These are phyloP conservation scores for Psilocybe tampanensis DNA, from an alignment of 768 basidiomycete genomes.

Conservation along the genomic window DNA sequence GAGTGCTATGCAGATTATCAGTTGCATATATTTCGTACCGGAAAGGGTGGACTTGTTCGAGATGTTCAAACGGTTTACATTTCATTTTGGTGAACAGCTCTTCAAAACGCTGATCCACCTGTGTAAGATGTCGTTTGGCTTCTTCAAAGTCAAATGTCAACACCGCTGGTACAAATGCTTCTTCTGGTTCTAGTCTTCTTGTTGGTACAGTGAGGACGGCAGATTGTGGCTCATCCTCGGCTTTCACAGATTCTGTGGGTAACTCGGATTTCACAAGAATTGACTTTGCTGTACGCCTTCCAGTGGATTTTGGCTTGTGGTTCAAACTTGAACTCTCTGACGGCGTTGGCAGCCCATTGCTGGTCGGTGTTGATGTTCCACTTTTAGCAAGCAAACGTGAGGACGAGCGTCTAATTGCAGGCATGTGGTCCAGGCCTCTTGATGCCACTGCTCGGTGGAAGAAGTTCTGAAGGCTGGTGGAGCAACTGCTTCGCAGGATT, in stretches of 20 bases:
- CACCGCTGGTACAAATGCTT: constrained; percentile 60
- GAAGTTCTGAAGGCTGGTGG: not conserved
- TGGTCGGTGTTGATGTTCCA: constrained; percentile 4
- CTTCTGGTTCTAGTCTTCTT: constrained; percentile 20
- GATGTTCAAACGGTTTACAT: constrained; percentile 78
- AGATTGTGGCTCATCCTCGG: not conserved
- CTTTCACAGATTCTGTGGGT: not conserved
- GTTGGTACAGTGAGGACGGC: not conserved
- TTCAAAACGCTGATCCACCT: constrained; percentile 69
- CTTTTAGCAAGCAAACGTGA: constrained; percentile 22
- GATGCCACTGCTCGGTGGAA: not conserved
- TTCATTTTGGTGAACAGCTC: constrained; percentile 63
- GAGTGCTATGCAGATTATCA: not conserved
- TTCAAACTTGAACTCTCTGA: not conserved
- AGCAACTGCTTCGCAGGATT: too few species aligned
- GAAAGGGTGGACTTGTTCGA: constrained; percentile 83
- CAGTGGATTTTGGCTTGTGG: constrained; percentile 1
- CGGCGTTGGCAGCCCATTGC: constrained; percentile 20
- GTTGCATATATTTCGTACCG: constrained; percentile 45
- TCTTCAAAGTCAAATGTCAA: constrained; percentile 79
- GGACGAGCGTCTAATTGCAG: constrained; percentile 34
- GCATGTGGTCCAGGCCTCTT: constrained; percentile 26
- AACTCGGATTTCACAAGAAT: not conserved
- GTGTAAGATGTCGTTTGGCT: constrained; percentile 72
- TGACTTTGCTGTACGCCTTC: constrained; percentile 17